These are phyloP conservation scores for Jaltomata sinuosa DNA, from an alignment of 257 asterid genomes.

Conservation along the genomic window DNA sequence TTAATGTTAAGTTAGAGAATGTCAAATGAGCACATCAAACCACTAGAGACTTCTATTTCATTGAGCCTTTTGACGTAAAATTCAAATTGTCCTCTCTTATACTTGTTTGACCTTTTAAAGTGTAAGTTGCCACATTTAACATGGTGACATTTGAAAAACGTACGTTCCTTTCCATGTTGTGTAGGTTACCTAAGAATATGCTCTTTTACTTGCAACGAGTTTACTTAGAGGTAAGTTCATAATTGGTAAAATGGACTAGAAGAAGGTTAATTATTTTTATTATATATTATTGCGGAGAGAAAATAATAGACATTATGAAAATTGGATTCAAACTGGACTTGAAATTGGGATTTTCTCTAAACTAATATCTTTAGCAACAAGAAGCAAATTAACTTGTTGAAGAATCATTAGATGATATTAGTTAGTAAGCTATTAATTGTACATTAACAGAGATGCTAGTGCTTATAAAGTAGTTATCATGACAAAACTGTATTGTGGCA, in stretches of 20 bases:
- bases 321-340: background rate
- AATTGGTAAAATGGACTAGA: background rate
- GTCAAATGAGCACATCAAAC: background rate
- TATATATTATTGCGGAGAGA: background rate
- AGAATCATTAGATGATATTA: background rate
- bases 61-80: background rate
- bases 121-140: background rate
- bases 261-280: background rate
- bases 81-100: background rate
- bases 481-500: constrained; percentile 8
- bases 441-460: background rate
- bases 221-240: too few species aligned
- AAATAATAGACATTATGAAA: too few species aligned
- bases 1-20: background rate
- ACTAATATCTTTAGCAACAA: background rate
- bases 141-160: background rate
- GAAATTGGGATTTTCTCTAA: background rate
- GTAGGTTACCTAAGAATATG: background rate
- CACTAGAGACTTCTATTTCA: background rate
- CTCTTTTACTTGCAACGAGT: background rate
- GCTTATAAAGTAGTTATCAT: background rate
- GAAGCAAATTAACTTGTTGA: background rate
- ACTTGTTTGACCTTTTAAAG: background rate
- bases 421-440: background rate
- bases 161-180: background rate